These are phyloP conservation scores for Magnolia kwangsiensis DNA, from an alignment of 164 flowering plant species.

Conservation along the genomic window DNA sequence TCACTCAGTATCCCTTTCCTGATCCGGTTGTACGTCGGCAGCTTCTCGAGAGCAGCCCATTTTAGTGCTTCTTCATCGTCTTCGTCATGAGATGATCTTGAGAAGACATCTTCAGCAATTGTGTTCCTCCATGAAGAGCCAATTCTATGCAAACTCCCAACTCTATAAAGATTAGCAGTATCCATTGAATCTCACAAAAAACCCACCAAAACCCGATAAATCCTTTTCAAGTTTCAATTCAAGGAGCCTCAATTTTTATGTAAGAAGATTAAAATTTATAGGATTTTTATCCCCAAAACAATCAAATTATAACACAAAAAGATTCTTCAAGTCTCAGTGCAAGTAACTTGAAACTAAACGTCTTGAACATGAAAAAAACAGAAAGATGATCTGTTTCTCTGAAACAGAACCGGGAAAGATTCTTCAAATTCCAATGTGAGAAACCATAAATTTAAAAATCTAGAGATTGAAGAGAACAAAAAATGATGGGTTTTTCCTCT, in stretches of 20 bases:
- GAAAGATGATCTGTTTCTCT: neutral
- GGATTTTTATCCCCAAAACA: neutral
- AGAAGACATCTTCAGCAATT: constrained; percentile 14
- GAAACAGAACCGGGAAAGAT: neutral
- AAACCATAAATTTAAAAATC: neutral
- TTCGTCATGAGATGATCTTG: constrained; percentile 8
- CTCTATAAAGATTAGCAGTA: neutral
- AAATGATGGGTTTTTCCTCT: neutral
- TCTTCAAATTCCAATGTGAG: neutral
- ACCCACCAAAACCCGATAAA: neutral
- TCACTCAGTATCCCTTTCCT: constrained; percentile 8
- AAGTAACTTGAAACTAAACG: neutral
- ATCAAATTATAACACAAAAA: neutral
- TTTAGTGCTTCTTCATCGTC: constrained; percentile 20
- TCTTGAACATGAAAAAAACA: neutral
- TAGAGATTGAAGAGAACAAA: neutral
- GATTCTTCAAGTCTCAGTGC: neutral
- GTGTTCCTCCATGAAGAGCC: constrained; percentile 8
- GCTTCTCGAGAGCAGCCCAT: constrained; percentile 21
- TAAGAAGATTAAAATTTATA: neutral
- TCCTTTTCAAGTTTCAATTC: neutral
- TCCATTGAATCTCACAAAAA: constrained; percentile 8
- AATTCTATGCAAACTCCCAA: constrained; percentile 5
- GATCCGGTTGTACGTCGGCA: constrained; percentile 12
- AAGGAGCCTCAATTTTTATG: neutral